Conservation (phyloP, 1,284 basidiomycete species). For the Cutaneotrichosporon cavernicola region DNA sequence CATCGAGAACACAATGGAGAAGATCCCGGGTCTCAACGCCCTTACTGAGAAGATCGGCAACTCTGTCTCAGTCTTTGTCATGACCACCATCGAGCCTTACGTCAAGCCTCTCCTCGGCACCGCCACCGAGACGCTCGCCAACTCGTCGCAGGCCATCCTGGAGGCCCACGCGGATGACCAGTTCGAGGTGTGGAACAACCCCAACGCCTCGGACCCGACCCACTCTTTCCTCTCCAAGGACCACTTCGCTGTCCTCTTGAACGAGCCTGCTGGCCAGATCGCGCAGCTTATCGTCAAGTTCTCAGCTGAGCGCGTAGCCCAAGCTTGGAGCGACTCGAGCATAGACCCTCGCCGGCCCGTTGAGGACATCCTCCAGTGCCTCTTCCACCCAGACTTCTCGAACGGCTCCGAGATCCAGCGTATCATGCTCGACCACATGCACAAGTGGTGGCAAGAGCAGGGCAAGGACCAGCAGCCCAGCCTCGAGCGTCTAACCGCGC, state of each 20-base stretch:
- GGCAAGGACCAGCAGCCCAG: conserved; percentile 60
- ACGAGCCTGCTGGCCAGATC: conserved; percentile 69
- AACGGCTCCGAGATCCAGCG: conserved; percentile 68
- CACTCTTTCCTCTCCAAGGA: conserved; percentile 58
- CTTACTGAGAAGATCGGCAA: conserved; percentile 81
- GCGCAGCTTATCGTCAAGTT: conserved; percentile 65
- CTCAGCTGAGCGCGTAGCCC: conserved; percentile 61
- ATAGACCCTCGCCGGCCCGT: conserved; percentile 63
- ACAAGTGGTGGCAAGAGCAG: conserved; percentile 59
- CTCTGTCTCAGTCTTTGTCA: conserved; percentile 76
- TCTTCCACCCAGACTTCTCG: conserved; percentile 88
- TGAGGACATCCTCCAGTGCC: conserved; percentile 69
- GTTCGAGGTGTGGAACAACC: conserved; percentile 75
- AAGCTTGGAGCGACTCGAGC: conserved; percentile 76
- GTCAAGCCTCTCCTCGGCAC: conserved; percentile 76
- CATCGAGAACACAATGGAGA: conserved; percentile 75
- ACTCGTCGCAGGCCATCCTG: conserved; percentile 72
- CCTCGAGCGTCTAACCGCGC: conserved; percentile 64
- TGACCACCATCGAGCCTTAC: conserved; percentile 69
- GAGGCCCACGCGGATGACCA: conserved; percentile 72
- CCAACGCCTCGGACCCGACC: conserved; percentile 75
- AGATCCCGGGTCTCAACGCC: conserved; percentile 60
- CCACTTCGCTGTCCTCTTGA: conserved; percentile 48
- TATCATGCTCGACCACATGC: conserved; percentile 64
- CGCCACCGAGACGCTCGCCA: conserved; percentile 63